Conservation (phyloP, 2,329 filamentous ascomycete genomes). For the Penicillium expansum region DNA sequence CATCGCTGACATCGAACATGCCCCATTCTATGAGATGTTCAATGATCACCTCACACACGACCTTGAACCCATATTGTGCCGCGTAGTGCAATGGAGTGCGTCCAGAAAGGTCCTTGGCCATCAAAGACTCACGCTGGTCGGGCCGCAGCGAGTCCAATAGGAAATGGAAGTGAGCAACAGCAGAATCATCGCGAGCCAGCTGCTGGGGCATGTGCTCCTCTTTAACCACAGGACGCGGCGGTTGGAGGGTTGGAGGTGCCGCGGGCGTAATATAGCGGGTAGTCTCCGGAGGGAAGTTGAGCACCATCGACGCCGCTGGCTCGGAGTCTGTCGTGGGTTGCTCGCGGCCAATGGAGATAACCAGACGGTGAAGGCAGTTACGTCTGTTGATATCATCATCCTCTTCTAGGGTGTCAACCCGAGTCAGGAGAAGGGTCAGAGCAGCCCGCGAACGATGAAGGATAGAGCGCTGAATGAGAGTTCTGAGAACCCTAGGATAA, state of each 20-base stretch:
- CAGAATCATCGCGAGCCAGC: slow-evolving; percentile 67
- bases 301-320: slow-evolving; percentile 52
- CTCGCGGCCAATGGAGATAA: slow-evolving; percentile 85
- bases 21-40: slow-evolving; percentile 85
- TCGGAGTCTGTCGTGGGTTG: slow-evolving; percentile 56
- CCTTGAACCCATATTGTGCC: slow-evolving; percentile 88
- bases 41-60: slow-evolving; percentile 85
- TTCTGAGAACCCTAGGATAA: slow-evolving; percentile 58
- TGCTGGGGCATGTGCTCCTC: slow-evolving; percentile 63
- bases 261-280: slow-evolving; percentile 78
- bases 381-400: slow-evolving; percentile 89
- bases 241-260: slow-evolving; percentile 62
- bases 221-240: slow-evolving; percentile 61
- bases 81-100: slow-evolving; percentile 88
- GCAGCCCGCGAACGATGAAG: slow-evolving; percentile 71
- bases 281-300: slow-evolving; percentile 53
- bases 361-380: slow-evolving; percentile 87
- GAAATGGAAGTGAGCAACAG: slow-evolving; percentile 64
- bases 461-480: slow-evolving; percentile 50
- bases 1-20: slow-evolving; percentile 77
- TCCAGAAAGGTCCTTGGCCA: slow-evolving; percentile 71
- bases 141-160: slow-evolving; percentile 66
- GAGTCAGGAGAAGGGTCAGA: slow-evolving; percentile 67
- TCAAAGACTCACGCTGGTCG: slow-evolving; percentile 66
- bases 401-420: slow-evolving; percentile 73